Conservation (phyloP, 495 filamentous ascomycete species). For the Pseudevernia furfuracea region DNA sequence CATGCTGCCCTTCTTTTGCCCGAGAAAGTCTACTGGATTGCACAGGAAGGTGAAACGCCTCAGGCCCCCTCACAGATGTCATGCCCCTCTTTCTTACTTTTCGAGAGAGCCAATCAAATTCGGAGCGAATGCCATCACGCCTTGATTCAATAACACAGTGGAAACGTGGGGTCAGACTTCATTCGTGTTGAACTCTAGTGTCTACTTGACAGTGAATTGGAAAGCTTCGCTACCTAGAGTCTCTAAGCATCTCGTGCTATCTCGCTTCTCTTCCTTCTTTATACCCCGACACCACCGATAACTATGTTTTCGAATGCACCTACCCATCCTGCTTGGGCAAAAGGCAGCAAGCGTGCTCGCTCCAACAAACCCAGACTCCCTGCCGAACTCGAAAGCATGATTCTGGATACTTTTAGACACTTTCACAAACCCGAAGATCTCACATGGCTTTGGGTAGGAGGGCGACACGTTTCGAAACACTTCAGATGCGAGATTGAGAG, state of each 20-base stretch:
- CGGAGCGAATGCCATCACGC: not conserved
- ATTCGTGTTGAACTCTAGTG: not conserved
- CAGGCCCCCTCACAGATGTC: not conserved
- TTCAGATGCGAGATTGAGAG: constrained; percentile 1
- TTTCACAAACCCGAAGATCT: not conserved
- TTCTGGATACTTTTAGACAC: not conserved
- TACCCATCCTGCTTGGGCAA: not conserved
- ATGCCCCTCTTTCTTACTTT: not conserved
- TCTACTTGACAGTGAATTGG: not conserved
- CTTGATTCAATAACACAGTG: not conserved
- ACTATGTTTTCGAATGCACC: not conserved
- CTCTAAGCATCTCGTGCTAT: not conserved
- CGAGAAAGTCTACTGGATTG: not conserved
- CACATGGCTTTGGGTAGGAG: constrained; percentile 9
- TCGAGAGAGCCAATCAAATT: not conserved
- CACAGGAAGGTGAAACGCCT: not conserved
- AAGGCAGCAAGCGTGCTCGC: not conserved
- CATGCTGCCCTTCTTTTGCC: not conserved
- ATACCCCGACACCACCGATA: not conserved
- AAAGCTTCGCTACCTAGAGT: not conserved
- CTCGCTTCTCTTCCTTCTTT: not conserved
- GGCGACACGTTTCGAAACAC: not conserved
- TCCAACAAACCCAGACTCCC: not conserved
- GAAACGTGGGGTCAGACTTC: not conserved
- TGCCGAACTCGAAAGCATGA: not conserved